Percentiles rank a stretch among this genome's conserved stretches.
Evolutionary conservation across 768 basidiomycete genomes (phyloP).

Genomic region (Tulasnella sp.): DNA sequence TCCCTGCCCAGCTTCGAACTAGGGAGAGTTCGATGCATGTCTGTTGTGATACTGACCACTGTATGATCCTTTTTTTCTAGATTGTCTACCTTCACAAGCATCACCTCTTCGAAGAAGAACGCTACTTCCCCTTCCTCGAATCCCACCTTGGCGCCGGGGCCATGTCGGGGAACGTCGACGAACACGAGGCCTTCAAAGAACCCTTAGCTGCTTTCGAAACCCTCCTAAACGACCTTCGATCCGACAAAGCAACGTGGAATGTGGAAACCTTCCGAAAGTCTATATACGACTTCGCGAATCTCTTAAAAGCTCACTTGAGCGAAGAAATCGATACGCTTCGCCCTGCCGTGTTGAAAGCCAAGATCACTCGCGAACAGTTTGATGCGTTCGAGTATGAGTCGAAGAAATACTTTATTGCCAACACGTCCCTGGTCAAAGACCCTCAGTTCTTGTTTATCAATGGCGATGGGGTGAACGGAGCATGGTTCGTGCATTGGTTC

Average conservation of each 20-base stretch:
- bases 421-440: neutral
- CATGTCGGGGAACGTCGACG: slow-evolving; percentile 18
- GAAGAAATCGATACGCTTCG: slow-evolving; percentile 25
- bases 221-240: slow-evolving; percentile 2
- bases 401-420: neutral
- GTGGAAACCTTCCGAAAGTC: neutral
- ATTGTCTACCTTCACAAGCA: slow-evolving; percentile 7
- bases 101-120: slow-evolving; percentile 21
- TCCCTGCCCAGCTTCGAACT: neutral
- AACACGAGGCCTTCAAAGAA: slow-evolving; percentile 18
- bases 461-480: slow-evolving; percentile 21
- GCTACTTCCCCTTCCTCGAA: slow-evolving; percentile 23
- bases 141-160: slow-evolving; percentile 14
- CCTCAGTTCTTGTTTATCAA: slow-evolving; percentile 8
- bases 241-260: neutral
- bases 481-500: neutral
- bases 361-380: slow-evolving; percentile 21
- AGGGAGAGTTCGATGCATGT: too few species aligned
- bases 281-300: slow-evolving; percentile 2
- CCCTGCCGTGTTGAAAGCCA: neutral
- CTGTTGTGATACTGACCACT: too few species aligned
- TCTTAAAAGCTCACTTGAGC: slow-evolving; percentile 4
- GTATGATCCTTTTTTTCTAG: neutral
- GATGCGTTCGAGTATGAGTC: neutral
- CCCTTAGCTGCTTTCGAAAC: neutral